Percentiles rank a stretch among this genome's conserved stretches.
Conservation (phyloP, 345 rosid species). For the Clarkia xantiana region DNA sequence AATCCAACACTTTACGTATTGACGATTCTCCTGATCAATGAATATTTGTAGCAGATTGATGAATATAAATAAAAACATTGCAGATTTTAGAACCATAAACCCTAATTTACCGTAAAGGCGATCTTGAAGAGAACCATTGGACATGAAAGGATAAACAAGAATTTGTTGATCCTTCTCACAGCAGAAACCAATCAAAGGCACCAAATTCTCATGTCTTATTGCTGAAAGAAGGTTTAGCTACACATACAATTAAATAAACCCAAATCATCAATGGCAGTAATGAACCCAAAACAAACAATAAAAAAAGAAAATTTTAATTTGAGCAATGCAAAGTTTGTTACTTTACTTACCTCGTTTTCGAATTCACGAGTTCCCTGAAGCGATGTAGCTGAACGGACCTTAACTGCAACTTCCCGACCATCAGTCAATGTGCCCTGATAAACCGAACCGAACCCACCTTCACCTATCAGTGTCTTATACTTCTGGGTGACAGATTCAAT, state of each 20-base stretch:
- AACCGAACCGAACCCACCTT: conserved; percentile 46
- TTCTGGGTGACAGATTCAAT: conserved; percentile 34
- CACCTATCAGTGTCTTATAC: conserved; percentile 32
- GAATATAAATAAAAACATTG: no score
- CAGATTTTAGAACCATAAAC: no score
- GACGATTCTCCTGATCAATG: conserved; percentile 40
- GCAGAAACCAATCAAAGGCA: conserved; percentile 58
- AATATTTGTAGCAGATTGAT: no score
- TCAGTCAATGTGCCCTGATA: conserved; percentile 34
- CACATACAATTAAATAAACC: not conserved
- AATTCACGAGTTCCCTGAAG: conserved; percentile 45
- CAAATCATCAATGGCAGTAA: no score
- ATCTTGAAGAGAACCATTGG: conserved; percentile 61
- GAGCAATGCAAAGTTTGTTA: no score
- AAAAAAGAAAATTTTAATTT: no score
- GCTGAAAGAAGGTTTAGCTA: conserved; percentile 61
- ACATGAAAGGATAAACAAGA: conserved; percentile 60
- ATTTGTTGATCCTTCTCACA: conserved; percentile 58
- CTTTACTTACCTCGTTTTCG: conserved; percentile 31
- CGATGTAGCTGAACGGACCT: conserved; percentile 43
- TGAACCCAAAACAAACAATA: no score
- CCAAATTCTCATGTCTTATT: conserved; percentile 45
- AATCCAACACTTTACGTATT: conserved; percentile 47
- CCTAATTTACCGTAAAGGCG: conserved; percentile 56
- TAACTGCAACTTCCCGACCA: conserved; percentile 44